Conservation (phyloP, 148 eudicot species). For the Cornus florida region DNA sequence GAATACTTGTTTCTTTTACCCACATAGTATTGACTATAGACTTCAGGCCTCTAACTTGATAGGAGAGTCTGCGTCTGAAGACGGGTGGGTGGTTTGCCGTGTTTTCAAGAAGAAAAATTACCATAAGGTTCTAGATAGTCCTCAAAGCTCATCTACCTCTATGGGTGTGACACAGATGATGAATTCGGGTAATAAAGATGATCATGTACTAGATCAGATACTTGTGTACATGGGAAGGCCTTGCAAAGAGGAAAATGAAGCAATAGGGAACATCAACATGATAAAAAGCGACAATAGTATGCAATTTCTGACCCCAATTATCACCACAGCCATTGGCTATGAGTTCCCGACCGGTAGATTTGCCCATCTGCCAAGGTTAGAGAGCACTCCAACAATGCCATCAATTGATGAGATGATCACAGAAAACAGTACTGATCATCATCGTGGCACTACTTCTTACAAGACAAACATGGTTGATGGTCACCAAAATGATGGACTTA, state of each 20-base stretch:
- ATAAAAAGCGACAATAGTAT: not conserved
- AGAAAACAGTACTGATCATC: conserved; percentile 1
- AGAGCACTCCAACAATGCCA: conserved; percentile 7
- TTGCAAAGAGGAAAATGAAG: conserved; percentile 34
- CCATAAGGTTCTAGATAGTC: conserved; percentile 32
- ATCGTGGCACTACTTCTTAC: not conserved
- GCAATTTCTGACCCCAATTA: conserved; percentile 5
- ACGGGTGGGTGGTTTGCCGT: conserved; percentile 62
- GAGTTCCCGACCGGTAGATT: conserved; percentile 5
- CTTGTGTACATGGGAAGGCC: conserved; percentile 47
- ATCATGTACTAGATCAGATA: conserved; percentile 34
- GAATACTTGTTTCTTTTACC: too few relatives aligned
- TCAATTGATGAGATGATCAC: conserved; percentile 2
- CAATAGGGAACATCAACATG: not conserved
- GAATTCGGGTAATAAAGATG: conserved; percentile 4
- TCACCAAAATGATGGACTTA: conserved; percentile 9
- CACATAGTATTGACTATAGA: too few relatives aligned
- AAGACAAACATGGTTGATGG: not conserved
- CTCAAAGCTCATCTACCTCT: conserved; percentile 20
- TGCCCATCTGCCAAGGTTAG: conserved; percentile 42
- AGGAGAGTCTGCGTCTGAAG: conserved; percentile 25
- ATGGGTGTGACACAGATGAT: conserved; percentile 7
- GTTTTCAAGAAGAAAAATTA: conserved; percentile 55
- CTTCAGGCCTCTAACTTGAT: conserved; percentile 11
- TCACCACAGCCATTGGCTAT: not conserved